phyloP scores from a whole-genome alignment of 768 basidiomycete species.

The Leccinellum luteum region DNA sequence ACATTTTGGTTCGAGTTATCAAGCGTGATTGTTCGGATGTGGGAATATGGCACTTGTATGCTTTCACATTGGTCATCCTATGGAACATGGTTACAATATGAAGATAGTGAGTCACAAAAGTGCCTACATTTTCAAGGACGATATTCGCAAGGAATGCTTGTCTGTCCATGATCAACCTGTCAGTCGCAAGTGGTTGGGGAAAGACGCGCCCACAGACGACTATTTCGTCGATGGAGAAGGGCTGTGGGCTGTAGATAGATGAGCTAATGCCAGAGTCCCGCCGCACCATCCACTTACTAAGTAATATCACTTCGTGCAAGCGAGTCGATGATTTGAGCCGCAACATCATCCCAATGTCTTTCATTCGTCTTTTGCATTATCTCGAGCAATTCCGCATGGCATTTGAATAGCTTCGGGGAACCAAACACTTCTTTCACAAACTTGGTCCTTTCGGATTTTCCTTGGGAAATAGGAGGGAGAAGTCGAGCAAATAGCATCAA shows the following conservation, averaged over 20 bases:
- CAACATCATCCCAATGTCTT: constrained; percentile 53
- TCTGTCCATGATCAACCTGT: constrained; percentile 52
- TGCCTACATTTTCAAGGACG: constrained; percentile 22
- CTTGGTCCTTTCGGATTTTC: constrained; percentile 36
- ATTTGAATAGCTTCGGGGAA: constrained; percentile 35
- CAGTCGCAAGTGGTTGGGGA: constrained; percentile 36
- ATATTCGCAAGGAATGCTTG: constrained; percentile 52
- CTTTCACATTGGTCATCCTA: constrained; percentile 54
- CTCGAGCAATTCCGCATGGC: constrained; percentile 37
- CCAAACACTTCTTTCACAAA: constrained; percentile 56
- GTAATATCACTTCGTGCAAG: constrained; percentile 45
- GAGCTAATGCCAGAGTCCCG: constrained; percentile 1
- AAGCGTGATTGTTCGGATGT: constrained; percentile 26
- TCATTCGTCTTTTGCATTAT: constrained; percentile 42
- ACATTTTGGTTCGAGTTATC: constrained; percentile 21
- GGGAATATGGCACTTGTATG: constrained; percentile 43
- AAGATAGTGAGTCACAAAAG: not conserved
- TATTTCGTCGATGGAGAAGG: constrained; percentile 47
- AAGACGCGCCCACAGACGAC: constrained; percentile 33
- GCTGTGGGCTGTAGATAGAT: constrained; percentile 50
- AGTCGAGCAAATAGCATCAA: constrained; percentile 56
- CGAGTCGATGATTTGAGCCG: constrained; percentile 44
- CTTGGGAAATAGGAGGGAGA: constrained; percentile 42
- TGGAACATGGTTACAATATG: constrained; percentile 5
- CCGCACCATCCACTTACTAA: constrained; percentile 40